phyloP scores from a whole-genome alignment of 176 grass and related monocot species.

The Phoenix roebelenii region DNA sequence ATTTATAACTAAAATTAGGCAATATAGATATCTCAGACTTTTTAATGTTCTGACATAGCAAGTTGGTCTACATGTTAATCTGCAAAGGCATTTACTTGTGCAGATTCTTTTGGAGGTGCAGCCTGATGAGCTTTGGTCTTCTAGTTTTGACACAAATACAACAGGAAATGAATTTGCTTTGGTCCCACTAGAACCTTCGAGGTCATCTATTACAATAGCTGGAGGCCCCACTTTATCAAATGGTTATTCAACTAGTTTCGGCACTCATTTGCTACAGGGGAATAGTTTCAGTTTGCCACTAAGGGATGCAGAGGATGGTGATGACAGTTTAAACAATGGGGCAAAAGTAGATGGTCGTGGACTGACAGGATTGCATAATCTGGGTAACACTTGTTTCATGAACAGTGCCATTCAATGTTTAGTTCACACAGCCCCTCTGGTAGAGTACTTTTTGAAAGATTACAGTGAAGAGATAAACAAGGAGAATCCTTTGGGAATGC shows the following conservation, averaged over 20 bases:
- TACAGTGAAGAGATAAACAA: slow-evolving; percentile 82
- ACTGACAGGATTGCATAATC: slow-evolving; percentile 81
- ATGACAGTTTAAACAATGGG: slow-evolving; percentile 48
- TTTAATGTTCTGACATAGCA: too few species aligned
- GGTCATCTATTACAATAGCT: slow-evolving; percentile 79
- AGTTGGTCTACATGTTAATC: too few species aligned
- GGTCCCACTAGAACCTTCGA: slow-evolving; percentile 66
- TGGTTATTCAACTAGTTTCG: slow-evolving; percentile 55
- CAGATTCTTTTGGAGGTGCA: slow-evolving; percentile 73
- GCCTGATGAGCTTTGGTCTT: slow-evolving; percentile 23
- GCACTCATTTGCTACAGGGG: slow-evolving; percentile 49
- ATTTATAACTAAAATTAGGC: too few species aligned
- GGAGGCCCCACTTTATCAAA: slow-evolving; percentile 73
- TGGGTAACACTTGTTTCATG: slow-evolving; percentile 99
- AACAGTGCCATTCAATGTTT: slow-evolving; percentile 91
- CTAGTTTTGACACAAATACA: slow-evolving; percentile 33
- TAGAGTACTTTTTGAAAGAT: slow-evolving; percentile 81
- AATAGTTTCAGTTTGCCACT: slow-evolving; percentile 46
- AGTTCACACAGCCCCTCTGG: slow-evolving; percentile 84
- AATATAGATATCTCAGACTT: too few species aligned
- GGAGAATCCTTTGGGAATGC: slow-evolving; percentile 94
- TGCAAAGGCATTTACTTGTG: neutral
- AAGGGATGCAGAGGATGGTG: slow-evolving; percentile 44
- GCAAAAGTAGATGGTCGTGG: slow-evolving; percentile 54
- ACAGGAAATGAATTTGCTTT: slow-evolving; percentile 79